phyloP scores from a whole-genome alignment of 2,329 filamentous ascomycete species.

The Rhynchosporium graminicola region DNA sequence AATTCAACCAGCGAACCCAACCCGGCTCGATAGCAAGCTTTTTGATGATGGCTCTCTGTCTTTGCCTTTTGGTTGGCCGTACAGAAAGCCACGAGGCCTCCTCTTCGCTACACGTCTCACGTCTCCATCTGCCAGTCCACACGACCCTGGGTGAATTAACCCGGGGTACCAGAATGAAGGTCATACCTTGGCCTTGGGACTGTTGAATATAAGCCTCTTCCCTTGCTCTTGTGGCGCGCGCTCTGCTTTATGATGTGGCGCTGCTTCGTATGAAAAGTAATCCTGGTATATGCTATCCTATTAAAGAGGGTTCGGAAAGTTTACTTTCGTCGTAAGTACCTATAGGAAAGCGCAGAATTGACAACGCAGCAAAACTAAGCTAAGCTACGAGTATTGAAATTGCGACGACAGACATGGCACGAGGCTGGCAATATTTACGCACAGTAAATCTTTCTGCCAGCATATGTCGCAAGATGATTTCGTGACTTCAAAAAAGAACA shows the following conservation, averaged over 20 bases:
- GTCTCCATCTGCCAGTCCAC: background rate
- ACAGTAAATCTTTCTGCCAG: no score
- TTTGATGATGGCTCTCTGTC: constrained; percentile 1
- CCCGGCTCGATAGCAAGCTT: constrained; percentile 2
- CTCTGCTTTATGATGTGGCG: constrained; percentile 19
- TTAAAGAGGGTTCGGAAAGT: constrained; percentile 12
- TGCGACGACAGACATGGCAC: no score
- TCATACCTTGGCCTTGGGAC: constrained; percentile 11
- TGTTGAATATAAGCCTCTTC: constrained; percentile 15
- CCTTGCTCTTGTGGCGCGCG: constrained; percentile 28
- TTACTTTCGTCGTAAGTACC: constrained; percentile 1
- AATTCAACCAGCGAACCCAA: background rate
- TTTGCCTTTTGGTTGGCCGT: background rate
- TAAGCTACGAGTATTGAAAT: background rate
- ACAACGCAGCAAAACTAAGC: constrained; percentile 12
- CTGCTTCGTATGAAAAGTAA: constrained; percentile 20
- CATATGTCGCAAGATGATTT: background rate
- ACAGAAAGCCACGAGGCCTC: constrained; percentile 7
- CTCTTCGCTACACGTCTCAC: background rate
- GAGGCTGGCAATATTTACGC: no score
- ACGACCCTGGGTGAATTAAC: constrained; percentile 1
- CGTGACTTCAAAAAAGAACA: background rate
- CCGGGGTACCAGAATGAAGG: constrained; percentile 15
- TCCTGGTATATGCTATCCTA: constrained; percentile 15
- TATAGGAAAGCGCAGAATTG: no score